Evolutionary conservation across 306 rosid species (phyloP).

Genomic region (Malus sylvestris): DNA sequence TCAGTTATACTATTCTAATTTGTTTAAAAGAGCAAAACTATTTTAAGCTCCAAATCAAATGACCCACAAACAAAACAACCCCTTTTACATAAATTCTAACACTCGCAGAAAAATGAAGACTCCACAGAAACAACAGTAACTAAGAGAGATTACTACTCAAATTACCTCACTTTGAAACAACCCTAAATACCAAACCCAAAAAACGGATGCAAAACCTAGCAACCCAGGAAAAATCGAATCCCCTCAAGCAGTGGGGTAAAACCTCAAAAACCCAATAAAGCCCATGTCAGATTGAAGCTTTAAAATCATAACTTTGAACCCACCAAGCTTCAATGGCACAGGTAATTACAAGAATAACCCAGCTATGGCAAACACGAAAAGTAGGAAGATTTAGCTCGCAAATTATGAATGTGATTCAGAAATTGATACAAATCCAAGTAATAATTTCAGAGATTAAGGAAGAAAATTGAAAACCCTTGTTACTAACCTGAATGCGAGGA

Average conservation of each 20-base stretch:
- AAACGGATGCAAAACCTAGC: neutral
- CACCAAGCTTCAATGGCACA: neutral
- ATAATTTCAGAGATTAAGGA: neutral
- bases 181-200: neutral
- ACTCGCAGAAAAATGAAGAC: neutral
- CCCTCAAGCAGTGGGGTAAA: neutral
- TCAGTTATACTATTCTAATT: neutral
- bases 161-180: neutral
- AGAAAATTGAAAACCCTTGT: neutral
- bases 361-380: neutral
- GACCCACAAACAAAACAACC: neutral
- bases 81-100: neutral
- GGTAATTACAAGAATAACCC: neutral
- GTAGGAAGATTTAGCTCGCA: neutral
- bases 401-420: neutral
- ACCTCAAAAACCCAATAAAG: neutral
- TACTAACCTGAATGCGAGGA: neutral
- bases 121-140: neutral
- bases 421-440: neutral
- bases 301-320: neutral
- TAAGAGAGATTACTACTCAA: neutral
- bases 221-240: neutral
- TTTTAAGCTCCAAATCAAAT: neutral
- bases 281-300: neutral
- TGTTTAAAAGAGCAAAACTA: neutral